phyloP scores from a whole-genome alignment of 306 rosid genomes.

The Quercus aquifolioides region DNA sequence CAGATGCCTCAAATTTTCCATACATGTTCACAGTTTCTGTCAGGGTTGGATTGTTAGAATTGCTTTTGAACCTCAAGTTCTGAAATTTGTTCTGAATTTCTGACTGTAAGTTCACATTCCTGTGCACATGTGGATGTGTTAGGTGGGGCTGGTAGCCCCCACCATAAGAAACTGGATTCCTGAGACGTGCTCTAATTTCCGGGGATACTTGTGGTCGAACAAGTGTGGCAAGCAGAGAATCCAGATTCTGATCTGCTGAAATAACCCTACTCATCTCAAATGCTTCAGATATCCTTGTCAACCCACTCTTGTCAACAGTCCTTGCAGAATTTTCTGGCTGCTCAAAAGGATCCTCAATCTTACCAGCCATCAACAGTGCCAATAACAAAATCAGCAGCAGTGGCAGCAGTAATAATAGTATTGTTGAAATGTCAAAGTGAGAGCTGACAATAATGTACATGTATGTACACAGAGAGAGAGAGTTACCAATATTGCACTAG shows the following conservation, averaged over 20 bases:
- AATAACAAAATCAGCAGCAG: constrained; percentile 24
- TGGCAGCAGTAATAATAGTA: constrained; percentile 13
- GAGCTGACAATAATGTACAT: not conserved
- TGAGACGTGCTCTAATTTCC: not conserved
- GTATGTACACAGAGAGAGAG: constrained; percentile 17
- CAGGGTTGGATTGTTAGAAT: constrained; percentile 12
- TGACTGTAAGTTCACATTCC: constrained; percentile 6
- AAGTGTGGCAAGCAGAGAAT: constrained; percentile 36
- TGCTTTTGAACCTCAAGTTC: constrained; percentile 5
- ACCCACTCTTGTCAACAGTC: constrained; percentile 38
- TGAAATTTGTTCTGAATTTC: not conserved
- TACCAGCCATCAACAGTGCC: constrained; percentile 23
- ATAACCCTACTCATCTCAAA: constrained; percentile 40
- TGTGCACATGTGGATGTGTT: not conserved
- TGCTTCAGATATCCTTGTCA: constrained; percentile 53
- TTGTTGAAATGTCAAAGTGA: not conserved
- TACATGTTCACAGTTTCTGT: constrained; percentile 33
- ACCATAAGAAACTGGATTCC: constrained; percentile 10
- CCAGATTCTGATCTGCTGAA: constrained; percentile 23
- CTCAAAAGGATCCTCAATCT: constrained; percentile 94
- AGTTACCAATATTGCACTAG: constrained; percentile 59
- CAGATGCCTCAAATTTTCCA: too few relatives aligned
- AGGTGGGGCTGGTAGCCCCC: constrained; percentile 5
- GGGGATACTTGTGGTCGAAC: constrained; percentile 30
- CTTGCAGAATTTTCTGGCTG: constrained; percentile 71